Evolutionary conservation across 2,329 filamentous ascomycete species (phyloP).

Genomic region (Fusarium tjaetaba): DNA sequence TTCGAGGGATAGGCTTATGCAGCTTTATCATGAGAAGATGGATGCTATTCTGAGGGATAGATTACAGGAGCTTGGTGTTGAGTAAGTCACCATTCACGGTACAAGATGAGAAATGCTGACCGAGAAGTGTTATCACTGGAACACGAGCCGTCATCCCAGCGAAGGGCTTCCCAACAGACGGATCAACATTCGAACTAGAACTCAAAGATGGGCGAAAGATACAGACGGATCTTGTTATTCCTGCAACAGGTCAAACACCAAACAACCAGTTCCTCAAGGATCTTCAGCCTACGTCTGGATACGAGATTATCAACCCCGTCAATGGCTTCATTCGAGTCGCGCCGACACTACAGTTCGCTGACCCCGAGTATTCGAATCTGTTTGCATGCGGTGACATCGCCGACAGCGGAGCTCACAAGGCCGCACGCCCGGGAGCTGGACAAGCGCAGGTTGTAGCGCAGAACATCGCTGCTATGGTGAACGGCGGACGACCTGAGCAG

Average conservation of each 20-base stretch:
- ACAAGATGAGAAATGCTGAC: neutral
- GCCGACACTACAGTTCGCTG: constrained; percentile 35
- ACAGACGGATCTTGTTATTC: constrained; percentile 36
- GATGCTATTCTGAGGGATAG: constrained; percentile 34
- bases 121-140: constrained; percentile 30
- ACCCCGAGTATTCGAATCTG: constrained; percentile 37
- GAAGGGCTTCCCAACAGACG: constrained; percentile 36
- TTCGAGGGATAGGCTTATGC: constrained; percentile 39
- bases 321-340: constrained; percentile 41
- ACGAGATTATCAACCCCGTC: constrained; percentile 23
- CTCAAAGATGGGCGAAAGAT: constrained; percentile 38
- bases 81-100: constrained; percentile 17
- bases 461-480: constrained; percentile 38
- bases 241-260: constrained; percentile 39
- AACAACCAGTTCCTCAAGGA: constrained; percentile 40
- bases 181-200: constrained; percentile 28
- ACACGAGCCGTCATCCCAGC: constrained; percentile 35
- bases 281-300: constrained; percentile 3
- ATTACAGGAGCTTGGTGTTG: constrained; percentile 35
- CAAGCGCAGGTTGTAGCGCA: constrained; percentile 37
- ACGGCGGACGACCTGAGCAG: constrained; percentile 15
- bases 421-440: constrained; percentile 31
- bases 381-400: constrained; percentile 42
- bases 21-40: constrained; percentile 40
- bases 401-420: constrained; percentile 42